These are phyloP conservation scores for Pichia nanzhaoensis DNA, from an alignment of 805 yeast species.

Conservation along the genomic window DNA sequence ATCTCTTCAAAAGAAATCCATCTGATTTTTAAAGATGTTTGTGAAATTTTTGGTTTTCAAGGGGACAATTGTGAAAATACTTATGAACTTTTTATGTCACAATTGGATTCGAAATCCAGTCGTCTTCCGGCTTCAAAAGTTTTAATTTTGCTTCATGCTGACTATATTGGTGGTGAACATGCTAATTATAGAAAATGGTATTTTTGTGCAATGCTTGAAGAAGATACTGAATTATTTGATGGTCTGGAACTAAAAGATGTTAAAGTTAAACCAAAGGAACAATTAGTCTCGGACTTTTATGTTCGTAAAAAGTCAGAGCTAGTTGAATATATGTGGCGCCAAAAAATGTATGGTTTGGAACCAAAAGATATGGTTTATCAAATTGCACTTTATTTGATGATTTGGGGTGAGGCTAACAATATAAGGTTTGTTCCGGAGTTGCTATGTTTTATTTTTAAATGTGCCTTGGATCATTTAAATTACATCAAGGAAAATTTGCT, in stretches of 20 bases:
- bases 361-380: constrained; percentile 57
- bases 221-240: constrained; percentile 57
- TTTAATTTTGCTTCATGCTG: constrained; percentile 70
- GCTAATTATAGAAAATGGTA: constrained; percentile 91
- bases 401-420: constrained; percentile 79
- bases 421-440: constrained; percentile 46
- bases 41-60: constrained; percentile 78
- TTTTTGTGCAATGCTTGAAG: constrained; percentile 74
- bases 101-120: constrained; percentile 81
- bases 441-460: constrained; percentile 49
- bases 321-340: constrained; percentile 78
- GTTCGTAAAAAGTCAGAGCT: constrained; percentile 44
- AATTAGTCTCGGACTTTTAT: constrained; percentile 18
- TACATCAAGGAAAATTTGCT: constrained; percentile 27
- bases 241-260: constrained; percentile 49
- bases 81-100: constrained; percentile 72
- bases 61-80: constrained; percentile 69
- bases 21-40: constrained; percentile 50
- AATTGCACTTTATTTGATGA: constrained; percentile 52
- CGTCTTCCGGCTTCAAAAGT: constrained; percentile 70
- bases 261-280: constrained; percentile 45
- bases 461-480: constrained; percentile 44
- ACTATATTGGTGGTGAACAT: constrained; percentile 85
- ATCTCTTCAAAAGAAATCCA: constrained; percentile 60
- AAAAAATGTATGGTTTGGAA: constrained; percentile 47